Evolutionary conservation across 2,329 filamentous ascomycete genomes (phyloP).

Genomic region (Cadophora luteo-olivacea): DNA sequence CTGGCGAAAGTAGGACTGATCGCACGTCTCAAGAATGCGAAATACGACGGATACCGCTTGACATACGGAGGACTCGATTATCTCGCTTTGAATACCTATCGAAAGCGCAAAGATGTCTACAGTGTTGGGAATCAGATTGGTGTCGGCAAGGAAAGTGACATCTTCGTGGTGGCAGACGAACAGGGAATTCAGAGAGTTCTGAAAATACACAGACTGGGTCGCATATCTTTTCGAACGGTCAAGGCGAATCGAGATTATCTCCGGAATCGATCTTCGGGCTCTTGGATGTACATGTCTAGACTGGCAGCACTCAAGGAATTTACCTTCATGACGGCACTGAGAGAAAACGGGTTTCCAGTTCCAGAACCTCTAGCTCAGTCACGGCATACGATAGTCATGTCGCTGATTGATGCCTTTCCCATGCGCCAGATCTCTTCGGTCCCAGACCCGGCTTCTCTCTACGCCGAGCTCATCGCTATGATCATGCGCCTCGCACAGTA

Average conservation of each 20-base stretch:
- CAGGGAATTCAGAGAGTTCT: slow-evolving; percentile 80
- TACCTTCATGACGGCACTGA: slow-evolving; percentile 89
- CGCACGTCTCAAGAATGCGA: slow-evolving; percentile 90
- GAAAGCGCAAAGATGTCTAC: slow-evolving; percentile 81
- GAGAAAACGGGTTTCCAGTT: slow-evolving; percentile 85
- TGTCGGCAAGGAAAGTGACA: slow-evolving; percentile 97
- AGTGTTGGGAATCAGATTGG: slow-evolving; percentile 94
- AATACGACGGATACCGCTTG: slow-evolving; percentile 95
- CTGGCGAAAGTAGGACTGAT: slow-evolving; percentile 93
- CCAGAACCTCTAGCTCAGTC: slow-evolving; percentile 89
- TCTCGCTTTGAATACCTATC: slow-evolving; percentile 90
- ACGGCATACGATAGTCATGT: slow-evolving; percentile 96
- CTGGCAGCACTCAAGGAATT: slow-evolving; percentile 94
- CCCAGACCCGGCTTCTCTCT: slow-evolving; percentile 83
- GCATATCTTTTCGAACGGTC: slow-evolving; percentile 96
- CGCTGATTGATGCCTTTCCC: slow-evolving; percentile 88
- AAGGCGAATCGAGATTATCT: slow-evolving; percentile 97
- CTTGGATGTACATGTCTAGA: slow-evolving; percentile 98
- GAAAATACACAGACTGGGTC: slow-evolving; percentile 94
- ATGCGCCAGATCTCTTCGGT: slow-evolving; percentile 87
- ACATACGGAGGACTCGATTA: slow-evolving; percentile 98
- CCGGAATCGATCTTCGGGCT: slow-evolving; percentile 77
- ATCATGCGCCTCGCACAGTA: slow-evolving; percentile 84
- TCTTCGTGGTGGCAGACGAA: slow-evolving; percentile 88
- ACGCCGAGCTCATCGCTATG: slow-evolving; percentile 87